Percentiles rank a stretch among this genome's conserved stretches.
Conservation (phyloP, 257 asterid species). For the Salvia splendens region DNA sequence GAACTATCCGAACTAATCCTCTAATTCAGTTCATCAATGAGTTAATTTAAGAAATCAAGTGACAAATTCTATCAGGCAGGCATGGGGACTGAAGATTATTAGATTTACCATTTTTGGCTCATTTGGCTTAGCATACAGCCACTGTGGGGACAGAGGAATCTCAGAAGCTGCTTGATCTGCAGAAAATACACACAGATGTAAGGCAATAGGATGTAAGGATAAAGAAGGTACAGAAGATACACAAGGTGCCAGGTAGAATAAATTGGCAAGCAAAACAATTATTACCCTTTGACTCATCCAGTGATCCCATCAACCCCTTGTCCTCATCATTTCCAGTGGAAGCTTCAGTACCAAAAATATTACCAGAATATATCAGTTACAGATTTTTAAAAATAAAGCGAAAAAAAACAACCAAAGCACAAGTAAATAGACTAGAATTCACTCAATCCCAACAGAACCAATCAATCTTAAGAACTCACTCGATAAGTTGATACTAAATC, state of each 20-base stretch:
- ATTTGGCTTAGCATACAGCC: constrained; percentile 86
- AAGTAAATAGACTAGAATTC: neutral
- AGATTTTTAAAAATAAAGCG: neutral
- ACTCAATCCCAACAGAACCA: constrained; percentile 18
- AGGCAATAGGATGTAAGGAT: constrained; percentile 8
- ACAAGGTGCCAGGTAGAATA: constrained; percentile 12
- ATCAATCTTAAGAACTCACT: constrained; percentile 25
- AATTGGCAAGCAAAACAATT: constrained; percentile 8
- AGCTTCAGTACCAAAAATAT: constrained; percentile 34
- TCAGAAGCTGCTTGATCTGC: constrained; percentile 81
- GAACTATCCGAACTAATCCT: constrained; percentile 13
- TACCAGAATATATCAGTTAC: constrained; percentile 11
- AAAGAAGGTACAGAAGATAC: constrained; percentile 9
- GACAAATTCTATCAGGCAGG: neutral
- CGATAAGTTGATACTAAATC: constrained; percentile 21
- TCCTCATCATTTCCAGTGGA: constrained; percentile 75
- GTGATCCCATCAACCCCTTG: constrained; percentile 56
- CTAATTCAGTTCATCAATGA: neutral
- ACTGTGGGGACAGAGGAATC: constrained; percentile 95
- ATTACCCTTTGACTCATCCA: constrained; percentile 84
- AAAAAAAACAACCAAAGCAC: neutral
- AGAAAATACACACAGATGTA: constrained; percentile 32
- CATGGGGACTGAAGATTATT: constrained; percentile 28
- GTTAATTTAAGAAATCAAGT: constrained; percentile 5
- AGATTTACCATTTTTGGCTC: constrained; percentile 71